Evolutionary conservation across 441 rosid species (phyloP).

Genomic region (Syzygium syzygioides): DNA sequence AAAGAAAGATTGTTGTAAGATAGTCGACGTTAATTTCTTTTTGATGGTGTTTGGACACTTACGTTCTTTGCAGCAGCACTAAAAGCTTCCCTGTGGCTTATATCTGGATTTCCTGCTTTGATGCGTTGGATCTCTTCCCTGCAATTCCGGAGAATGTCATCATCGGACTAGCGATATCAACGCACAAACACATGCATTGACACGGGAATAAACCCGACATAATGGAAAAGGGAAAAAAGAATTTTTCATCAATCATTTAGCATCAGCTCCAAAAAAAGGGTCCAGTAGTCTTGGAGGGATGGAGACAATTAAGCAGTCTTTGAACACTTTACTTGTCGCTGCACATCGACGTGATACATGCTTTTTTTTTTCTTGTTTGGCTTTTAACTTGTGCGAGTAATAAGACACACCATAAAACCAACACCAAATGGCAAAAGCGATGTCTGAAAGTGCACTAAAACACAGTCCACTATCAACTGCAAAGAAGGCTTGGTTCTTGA

Average conservation of each 20-base stretch:
- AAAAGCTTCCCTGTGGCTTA: conserved; percentile 45
- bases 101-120: conserved; percentile 43
- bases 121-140: conserved; percentile 55
- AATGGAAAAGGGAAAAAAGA: background rate
- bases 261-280: background rate
- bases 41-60: background rate
- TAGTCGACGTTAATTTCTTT: background rate
- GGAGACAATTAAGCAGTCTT: background rate
- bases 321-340: background rate
- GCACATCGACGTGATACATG: background rate
- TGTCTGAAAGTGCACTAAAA: background rate
- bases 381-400: background rate
- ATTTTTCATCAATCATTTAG: background rate
- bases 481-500: background rate
- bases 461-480: background rate
- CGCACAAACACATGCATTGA: background rate
- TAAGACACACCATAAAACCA: background rate
- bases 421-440: background rate
- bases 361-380: background rate
- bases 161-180: background rate
- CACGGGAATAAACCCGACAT: background rate
- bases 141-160: background rate
- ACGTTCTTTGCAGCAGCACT: conserved; percentile 57
- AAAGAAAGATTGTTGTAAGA: background rate
- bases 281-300: background rate